Conservation (phyloP, 2,329 filamentous ascomycete genomes). For the Colletotrichum sp. region DNA sequence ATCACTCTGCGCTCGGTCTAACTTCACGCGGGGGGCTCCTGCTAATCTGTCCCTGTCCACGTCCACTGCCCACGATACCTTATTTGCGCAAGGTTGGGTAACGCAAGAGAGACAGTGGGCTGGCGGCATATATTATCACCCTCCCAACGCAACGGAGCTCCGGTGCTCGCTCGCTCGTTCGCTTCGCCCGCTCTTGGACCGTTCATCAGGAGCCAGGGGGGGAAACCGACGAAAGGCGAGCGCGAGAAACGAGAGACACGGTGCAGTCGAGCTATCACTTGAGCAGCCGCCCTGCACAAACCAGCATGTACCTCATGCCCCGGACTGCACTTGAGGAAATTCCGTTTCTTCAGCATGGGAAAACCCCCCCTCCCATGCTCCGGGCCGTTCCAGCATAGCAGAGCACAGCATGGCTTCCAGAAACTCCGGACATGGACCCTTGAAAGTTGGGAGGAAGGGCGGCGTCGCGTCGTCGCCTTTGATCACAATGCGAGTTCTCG, state of each 20-base stretch:
- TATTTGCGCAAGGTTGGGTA: background rate
- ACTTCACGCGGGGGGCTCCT: constrained; percentile 12
- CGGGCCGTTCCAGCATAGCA: constrained; percentile 3
- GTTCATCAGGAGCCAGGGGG: background rate
- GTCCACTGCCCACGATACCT: background rate
- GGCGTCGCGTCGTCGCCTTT: background rate
- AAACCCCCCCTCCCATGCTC: constrained; percentile 1
- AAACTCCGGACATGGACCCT: background rate
- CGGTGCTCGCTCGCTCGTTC: constrained; percentile 9
- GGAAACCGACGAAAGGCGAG: background rate
- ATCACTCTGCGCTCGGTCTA: constrained; percentile 17
- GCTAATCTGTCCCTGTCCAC: background rate
- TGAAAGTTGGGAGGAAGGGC: background rate
- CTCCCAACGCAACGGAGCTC: constrained; percentile 18
- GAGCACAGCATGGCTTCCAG: constrained; percentile 1
- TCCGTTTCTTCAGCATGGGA: constrained; percentile 7
- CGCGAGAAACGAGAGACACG: background rate
- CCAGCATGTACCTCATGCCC: constrained; percentile 7
- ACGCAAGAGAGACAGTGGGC: background rate
- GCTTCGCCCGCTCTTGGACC: constrained; percentile 3
- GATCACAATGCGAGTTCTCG: background rate
- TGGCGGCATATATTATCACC: constrained; percentile 1
- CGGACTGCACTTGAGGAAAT: constrained; percentile 11
- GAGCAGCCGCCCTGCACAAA: constrained; percentile 6
- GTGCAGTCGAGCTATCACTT: background rate